These are phyloP conservation scores for Zygosaccharomyces pseudobailii DNA, from an alignment of 1,139 yeast species.

Conservation along the genomic window DNA sequence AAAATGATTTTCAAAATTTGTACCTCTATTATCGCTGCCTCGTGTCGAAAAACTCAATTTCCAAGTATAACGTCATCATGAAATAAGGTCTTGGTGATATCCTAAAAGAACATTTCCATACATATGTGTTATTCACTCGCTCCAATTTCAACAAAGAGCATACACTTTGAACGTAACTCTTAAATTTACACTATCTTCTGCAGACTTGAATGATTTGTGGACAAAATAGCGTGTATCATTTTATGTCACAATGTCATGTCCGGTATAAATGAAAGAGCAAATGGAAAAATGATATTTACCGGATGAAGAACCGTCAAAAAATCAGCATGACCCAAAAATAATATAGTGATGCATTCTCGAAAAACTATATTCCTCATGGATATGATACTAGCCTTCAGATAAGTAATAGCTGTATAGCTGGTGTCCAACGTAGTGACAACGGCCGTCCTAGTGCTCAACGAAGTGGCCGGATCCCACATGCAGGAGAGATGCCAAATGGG, in stretches of 20 bases:
- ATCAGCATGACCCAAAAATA: neutral
- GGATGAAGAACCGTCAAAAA: neutral
- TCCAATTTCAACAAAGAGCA: neutral
- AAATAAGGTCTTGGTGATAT: too few species aligned
- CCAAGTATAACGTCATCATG: neutral
- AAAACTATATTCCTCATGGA: neutral
- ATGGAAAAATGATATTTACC: neutral
- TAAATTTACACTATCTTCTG: neutral
- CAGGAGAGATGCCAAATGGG: neutral
- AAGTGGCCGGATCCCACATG: too few species aligned
- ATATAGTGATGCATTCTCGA: neutral
- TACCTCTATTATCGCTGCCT: too few species aligned
- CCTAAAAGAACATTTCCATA: neutral
- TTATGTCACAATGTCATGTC: neutral
- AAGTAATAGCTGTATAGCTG: neutral
- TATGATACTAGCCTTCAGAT: neutral
- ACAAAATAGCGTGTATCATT: neutral
- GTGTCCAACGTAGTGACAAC: too few species aligned
- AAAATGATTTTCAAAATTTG: too few species aligned
- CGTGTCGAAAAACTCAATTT: neutral
- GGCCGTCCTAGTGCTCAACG: too few species aligned
- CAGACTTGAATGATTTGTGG: neutral
- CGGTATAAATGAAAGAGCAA: neutral
- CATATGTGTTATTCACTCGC: neutral
- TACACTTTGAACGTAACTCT: neutral